These are phyloP conservation scores for Epichloe amarillans DNA, from an alignment of 2,329 filamentous ascomycete species.

Conservation along the genomic window DNA sequence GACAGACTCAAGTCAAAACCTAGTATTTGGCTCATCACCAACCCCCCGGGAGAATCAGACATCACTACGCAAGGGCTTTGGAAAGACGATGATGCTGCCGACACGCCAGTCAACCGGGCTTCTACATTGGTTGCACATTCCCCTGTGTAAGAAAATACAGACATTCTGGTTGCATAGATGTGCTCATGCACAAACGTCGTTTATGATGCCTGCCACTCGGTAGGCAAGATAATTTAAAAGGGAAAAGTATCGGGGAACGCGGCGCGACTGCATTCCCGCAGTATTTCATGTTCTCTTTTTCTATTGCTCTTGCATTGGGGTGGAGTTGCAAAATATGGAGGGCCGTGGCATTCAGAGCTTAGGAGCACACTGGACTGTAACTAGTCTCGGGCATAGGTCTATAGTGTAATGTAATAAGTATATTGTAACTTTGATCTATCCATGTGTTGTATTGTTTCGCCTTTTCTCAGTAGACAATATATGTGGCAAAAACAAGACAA, in stretches of 20 bases:
- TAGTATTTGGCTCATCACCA: conserved; percentile 4
- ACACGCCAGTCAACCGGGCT: not conserved
- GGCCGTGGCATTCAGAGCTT: too few species aligned
- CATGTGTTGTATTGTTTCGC: too few species aligned
- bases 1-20: conserved; percentile 8
- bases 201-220: not conserved
- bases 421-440: too few species aligned
- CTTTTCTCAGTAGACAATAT: too few species aligned
- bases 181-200: not conserved
- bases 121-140: not conserved
- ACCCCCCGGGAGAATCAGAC: not conserved
- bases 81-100: not conserved
- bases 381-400: too few species aligned
- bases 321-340: not conserved
- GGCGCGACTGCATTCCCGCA: not conserved
- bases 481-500: too few species aligned
- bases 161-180: not conserved
- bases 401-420: too few species aligned
- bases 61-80: not conserved
- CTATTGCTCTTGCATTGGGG: not conserved
- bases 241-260: not conserved
- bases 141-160: not conserved
- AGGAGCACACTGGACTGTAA: too few species aligned
- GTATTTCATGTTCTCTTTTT: not conserved
- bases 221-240: not conserved